Base-by-base conservation (phyloP, 495 filamentous ascomycete species). In the Eremomyces bilateralis region DNA sequence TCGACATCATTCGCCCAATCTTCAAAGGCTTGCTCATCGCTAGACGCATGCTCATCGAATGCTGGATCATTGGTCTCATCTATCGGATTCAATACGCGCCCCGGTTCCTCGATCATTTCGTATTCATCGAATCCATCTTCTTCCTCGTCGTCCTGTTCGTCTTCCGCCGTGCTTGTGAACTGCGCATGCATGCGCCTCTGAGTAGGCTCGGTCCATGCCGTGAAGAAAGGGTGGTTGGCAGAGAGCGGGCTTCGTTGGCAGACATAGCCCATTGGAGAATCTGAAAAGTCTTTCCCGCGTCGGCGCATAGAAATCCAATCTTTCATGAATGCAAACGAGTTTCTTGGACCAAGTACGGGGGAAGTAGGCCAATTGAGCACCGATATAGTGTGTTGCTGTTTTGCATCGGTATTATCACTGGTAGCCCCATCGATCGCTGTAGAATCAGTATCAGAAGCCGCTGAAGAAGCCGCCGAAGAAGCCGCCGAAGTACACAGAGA, bases 211-310 rank as follows among this genome's bases (percentile, higher is more conserved):
- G 8, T 17, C 8, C 8, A 8, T 18, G 10, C 8, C 15, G 30
- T 17, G 47, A 67, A 69, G 46, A 69, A 65, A 0, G 60, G 54
- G 34, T 62, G 60, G 10, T 47, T 48, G 20, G 37, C 25, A 10
- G 40, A 47, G 15, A 69, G 48, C 4, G 42, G 41, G 40, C 51
- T 46, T 1, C 57, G 59, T 1, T 58, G 60, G 30, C 59, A 63
- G 11, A 71, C 47, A 40, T 64, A 62, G 0, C 66, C 66, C 58
- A 71, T 66, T 1, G 63, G 67, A 0, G 66, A 70, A 21, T 67
- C 59, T 17, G 47, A 35, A 11, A 68, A 49, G 33, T 68, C 59
- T 21, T 65, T 60, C 3, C 62, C 62, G 32, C 62, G 60, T 12
- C 63, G 56, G 1, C 61, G 53, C 6, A 65, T 36, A 1, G 57